Conservation (phyloP, 2,329 filamentous ascomycete species). For the Cryphonectria carpinicola region DNA sequence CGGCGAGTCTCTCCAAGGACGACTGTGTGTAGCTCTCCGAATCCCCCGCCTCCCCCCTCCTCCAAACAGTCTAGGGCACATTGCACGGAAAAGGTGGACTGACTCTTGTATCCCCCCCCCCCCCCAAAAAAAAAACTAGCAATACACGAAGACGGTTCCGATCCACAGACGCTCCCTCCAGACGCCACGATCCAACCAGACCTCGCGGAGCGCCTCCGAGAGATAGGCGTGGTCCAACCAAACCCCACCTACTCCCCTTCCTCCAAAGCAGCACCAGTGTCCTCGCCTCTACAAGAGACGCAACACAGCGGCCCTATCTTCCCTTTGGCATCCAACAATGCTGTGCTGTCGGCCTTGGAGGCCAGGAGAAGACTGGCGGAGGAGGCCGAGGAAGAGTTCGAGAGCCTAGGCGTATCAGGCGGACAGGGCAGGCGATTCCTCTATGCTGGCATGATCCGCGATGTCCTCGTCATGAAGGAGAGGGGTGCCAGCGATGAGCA, state of each 20-base stretch:
- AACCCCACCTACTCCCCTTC: constrained; percentile 58
- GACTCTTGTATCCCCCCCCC: no score
- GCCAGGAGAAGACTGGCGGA: constrained; percentile 50
- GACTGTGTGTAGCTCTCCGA: constrained; percentile 30
- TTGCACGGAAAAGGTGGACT: background rate
- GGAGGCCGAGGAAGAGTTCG: constrained; percentile 49
- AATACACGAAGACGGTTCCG: constrained; percentile 44
- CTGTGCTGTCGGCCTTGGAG: constrained; percentile 54
- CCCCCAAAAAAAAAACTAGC: no score
- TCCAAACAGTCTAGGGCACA: background rate
- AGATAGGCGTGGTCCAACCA: constrained; percentile 60
- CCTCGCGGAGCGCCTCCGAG: constrained; percentile 55
- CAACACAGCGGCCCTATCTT: constrained; percentile 32
- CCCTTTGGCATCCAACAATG: constrained; percentile 43
- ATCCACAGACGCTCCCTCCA: constrained; percentile 45
- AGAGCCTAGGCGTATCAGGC: constrained; percentile 42
- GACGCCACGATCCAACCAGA: constrained; percentile 39
- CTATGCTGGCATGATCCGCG: constrained; percentile 51
- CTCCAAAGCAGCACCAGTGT: constrained; percentile 44
- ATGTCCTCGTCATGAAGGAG: constrained; percentile 50
- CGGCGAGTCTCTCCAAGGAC: constrained; percentile 33
- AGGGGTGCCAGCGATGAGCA: constrained; percentile 43
- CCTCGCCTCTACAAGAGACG: constrained; percentile 17
- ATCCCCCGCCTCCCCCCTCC: background rate
- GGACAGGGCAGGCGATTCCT: constrained; percentile 49